Percentiles rank a stretch among this genome's conserved stretches.
Evolutionary conservation across 768 basidiomycete species (phyloP).

Genomic region (Mycena sanguinolenta): DNA sequence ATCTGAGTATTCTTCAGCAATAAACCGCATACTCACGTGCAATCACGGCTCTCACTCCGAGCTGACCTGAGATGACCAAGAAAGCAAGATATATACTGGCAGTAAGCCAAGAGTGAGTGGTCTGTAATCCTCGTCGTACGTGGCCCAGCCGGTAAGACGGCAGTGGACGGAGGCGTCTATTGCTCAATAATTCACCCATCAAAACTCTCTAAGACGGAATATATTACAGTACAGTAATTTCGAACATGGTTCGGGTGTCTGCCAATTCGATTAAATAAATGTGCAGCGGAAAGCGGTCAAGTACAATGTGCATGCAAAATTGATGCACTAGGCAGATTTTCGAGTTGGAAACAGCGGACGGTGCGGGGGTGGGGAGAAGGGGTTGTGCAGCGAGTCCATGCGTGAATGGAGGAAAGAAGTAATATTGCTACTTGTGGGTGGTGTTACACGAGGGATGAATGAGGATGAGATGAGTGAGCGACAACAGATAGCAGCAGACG

Average conservation of each 20-base stretch:
- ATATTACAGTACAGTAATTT: conserved; percentile 12
- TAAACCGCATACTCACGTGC: no score
- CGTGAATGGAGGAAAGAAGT: not conserved
- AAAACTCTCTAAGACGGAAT: not conserved
- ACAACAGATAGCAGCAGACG: not conserved
- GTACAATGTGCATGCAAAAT: conserved; percentile 15
- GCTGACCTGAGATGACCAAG: no score
- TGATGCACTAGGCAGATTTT: conserved; percentile 29
- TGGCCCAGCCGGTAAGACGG: no score
- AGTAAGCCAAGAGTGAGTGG: no score
- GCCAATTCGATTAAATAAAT: conserved; percentile 24
- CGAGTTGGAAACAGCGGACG: not conserved
- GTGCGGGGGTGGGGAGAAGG: conserved; percentile 21
- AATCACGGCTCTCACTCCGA: no score
- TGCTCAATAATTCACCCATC: no score
- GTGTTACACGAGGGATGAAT: conserved; percentile 17
- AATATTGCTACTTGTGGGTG: not conserved
- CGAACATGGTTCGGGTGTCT: not conserved
- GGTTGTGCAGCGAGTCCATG: conserved; percentile 32
- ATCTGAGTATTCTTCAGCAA: no score
- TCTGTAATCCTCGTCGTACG: no score
- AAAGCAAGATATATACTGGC: no score
- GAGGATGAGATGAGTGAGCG: not conserved
- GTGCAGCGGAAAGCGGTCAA: conserved; percentile 6
- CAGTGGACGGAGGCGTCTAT: no score